Percentiles rank a stretch among this genome's conserved stretches.
Conservation (phyloP, 164 flowering plant genomes). For the Houttuynia cordata region DNA sequence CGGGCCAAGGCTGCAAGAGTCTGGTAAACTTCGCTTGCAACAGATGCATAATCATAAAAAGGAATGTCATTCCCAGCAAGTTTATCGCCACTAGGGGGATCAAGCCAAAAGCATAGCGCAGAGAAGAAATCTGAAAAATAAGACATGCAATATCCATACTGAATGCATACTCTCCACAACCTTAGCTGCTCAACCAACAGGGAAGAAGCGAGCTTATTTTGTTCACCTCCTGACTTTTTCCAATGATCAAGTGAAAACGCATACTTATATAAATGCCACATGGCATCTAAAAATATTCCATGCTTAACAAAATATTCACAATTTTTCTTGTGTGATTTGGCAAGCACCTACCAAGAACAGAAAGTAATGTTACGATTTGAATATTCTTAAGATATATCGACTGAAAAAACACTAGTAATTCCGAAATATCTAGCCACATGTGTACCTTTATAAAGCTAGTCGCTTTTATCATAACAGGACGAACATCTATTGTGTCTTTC, state of each 20-base stretch:
- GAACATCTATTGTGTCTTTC: slow-evolving; percentile 25
- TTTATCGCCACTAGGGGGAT: slow-evolving; percentile 50
- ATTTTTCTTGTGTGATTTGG: slow-evolving; percentile 45
- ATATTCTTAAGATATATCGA: background rate
- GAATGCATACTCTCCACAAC: slow-evolving; percentile 75
- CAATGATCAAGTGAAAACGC: slow-evolving; percentile 52
- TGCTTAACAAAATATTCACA: slow-evolving; percentile 42
- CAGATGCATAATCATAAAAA: slow-evolving; percentile 52
- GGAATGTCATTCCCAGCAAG: slow-evolving; percentile 34
- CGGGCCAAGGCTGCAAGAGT: slow-evolving; percentile 61
- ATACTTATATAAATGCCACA: slow-evolving; percentile 47
- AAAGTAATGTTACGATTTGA: background rate
- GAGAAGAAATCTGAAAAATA: slow-evolving; percentile 56
- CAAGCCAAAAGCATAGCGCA: slow-evolving; percentile 69
- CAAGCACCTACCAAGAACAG: slow-evolving; percentile 51
- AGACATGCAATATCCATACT: slow-evolving; percentile 56
- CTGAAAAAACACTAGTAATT: background rate
- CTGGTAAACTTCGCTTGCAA: slow-evolving; percentile 58
- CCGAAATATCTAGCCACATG: background rate
- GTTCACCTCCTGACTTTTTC: slow-evolving; percentile 50
- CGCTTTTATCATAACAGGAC: slow-evolving; percentile 52
- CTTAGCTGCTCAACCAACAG: slow-evolving; percentile 80
- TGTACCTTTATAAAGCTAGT: slow-evolving; percentile 60
- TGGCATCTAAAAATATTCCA: slow-evolving; percentile 40
- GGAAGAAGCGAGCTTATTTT: slow-evolving; percentile 47